phyloP scores from a whole-genome alignment of 2,329 filamentous ascomycete species.

The Talaromyces funiculosus region DNA sequence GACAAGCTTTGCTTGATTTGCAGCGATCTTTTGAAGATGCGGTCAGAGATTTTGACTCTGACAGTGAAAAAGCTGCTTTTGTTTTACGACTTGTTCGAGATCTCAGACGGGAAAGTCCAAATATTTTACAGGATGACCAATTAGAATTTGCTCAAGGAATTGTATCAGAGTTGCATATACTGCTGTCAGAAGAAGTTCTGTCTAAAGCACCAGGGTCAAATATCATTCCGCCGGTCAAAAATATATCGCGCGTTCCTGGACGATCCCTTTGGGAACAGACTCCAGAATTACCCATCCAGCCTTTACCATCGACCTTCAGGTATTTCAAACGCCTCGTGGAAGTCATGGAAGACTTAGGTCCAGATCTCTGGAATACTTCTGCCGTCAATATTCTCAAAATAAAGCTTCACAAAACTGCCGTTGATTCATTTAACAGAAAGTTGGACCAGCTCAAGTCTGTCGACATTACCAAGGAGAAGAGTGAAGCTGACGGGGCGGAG shows the following conservation, averaged over 20 bases:
- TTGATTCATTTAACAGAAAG: slow-evolving; percentile 17
- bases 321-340: slow-evolving; percentile 61
- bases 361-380: slow-evolving; percentile 73
- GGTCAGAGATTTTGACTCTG: slow-evolving; percentile 40
- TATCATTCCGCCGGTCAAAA: slow-evolving; percentile 26
- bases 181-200: slow-evolving; percentile 53
- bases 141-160: slow-evolving; percentile 54
- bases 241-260: slow-evolving; percentile 46
- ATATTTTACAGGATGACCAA: slow-evolving; percentile 33
- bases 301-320: slow-evolving; percentile 67
- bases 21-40: slow-evolving; percentile 37
- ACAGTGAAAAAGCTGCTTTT: slow-evolving; percentile 54
- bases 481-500: background rate
- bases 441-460: slow-evolving; percentile 20
- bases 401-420: slow-evolving; percentile 49
- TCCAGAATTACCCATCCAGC: slow-evolving; percentile 69
- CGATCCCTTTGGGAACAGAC: slow-evolving; percentile 74
- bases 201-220: slow-evolving; percentile 42
- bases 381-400: slow-evolving; percentile 61
- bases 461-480: slow-evolving; percentile 5
- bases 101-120: slow-evolving; percentile 61
- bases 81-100: slow-evolving; percentile 69
- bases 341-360: slow-evolving; percentile 64
- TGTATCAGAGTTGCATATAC: slow-evolving; percentile 59
- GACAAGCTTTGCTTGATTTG: slow-evolving; percentile 54